A percentile compares a stretch with the other conserved stretches of the same genome.
phyloP scores from a whole-genome alignment of 768 basidiomycete genomes.

The Pholiota molesta region DNA sequence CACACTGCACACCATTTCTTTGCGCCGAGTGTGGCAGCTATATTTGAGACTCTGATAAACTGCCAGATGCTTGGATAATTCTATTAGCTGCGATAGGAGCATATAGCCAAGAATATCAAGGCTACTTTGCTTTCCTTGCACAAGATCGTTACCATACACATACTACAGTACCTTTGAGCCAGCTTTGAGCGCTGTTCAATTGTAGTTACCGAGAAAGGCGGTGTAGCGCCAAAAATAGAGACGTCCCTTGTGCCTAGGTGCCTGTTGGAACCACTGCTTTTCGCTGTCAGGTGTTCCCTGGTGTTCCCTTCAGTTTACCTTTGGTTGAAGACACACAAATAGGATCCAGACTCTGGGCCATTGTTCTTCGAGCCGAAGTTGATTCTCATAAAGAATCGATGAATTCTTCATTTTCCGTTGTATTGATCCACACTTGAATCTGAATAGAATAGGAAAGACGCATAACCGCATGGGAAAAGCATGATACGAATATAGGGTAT shows the following conservation, averaged over 20 bases:
- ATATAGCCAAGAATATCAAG: not conserved
- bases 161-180: no score
- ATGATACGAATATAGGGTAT: no score
- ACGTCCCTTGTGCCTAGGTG: not conserved
- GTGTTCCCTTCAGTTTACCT: not conserved
- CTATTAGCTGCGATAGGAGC: not conserved
- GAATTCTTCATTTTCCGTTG: no score
- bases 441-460: not conserved
- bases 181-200: no score
- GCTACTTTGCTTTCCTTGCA: not conserved
- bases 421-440: no score
- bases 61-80: not conserved
- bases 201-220: not conserved
- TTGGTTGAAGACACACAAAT: not conserved
- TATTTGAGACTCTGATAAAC: not conserved
- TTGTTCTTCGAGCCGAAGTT: no score
- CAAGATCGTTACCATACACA: no score
- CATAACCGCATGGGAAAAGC: not conserved
- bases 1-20: conserved; percentile 2
- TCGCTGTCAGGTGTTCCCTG: not conserved
- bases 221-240: not conserved
- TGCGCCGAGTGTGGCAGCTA: not conserved
- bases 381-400: no score
- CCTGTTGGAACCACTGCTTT: not conserved
- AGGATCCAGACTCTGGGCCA: no score